Evolutionary conservation across 2,329 filamentous ascomycete species (phyloP).

Genomic region (Penicillium sp.): DNA sequence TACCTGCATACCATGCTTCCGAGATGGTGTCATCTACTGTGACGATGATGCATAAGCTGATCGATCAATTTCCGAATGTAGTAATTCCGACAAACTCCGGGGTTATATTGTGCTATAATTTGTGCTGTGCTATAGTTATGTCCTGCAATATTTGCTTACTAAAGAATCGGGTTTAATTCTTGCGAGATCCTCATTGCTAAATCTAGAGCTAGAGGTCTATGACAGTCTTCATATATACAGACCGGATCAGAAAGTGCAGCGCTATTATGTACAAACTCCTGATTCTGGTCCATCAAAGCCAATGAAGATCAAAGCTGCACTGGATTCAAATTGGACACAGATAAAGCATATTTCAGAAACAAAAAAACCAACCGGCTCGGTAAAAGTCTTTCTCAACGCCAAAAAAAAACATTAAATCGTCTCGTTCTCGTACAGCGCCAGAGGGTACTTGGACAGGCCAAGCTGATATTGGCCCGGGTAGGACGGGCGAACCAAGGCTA

Average conservation of each 20-base stretch:
- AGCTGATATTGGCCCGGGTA: background rate
- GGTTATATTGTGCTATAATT: background rate
- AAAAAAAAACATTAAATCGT: conserved; percentile 13
- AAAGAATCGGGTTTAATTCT: background rate
- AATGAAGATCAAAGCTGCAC: background rate
- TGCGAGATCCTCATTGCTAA: background rate
- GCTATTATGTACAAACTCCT: background rate
- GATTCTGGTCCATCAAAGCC: conserved; percentile 2
- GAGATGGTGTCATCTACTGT: conserved; percentile 18
- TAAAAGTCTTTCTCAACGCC: conserved; percentile 13
- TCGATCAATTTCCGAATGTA: conserved; percentile 5
- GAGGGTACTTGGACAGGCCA: background rate
- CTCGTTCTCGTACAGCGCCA: conserved; percentile 9
- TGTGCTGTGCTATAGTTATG: background rate
- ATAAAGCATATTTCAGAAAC: background rate
- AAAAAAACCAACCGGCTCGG: conserved; percentile 2
- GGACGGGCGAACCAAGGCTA: background rate
- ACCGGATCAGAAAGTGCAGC: background rate
- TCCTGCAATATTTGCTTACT: background rate
- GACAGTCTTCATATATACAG: background rate
- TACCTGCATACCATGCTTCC: conserved; percentile 1
- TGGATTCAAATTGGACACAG: background rate
- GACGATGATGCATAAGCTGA: conserved; percentile 12
- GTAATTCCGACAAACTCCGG: conserved; percentile 7
- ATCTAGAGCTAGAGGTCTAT: background rate